Conservation (phyloP, 169 alveolate genomes). For the Plasmodium coatneyi region DNA sequence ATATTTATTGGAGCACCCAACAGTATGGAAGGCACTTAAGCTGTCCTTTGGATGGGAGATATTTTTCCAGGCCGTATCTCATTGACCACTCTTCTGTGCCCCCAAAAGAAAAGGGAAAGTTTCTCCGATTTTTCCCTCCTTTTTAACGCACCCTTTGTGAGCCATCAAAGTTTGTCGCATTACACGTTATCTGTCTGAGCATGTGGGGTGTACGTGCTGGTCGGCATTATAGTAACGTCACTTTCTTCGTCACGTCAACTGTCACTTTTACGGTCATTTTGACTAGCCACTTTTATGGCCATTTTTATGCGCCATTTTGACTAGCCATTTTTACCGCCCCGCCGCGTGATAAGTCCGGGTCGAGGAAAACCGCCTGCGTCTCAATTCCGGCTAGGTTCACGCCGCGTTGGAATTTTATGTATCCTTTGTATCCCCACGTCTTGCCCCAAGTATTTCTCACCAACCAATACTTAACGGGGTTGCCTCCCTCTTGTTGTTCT, state of each 20-base stretch:
- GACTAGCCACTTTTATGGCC: not conserved
- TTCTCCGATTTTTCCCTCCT: not conserved
- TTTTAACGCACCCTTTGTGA: not conserved
- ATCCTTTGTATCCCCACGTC: constrained; percentile 87
- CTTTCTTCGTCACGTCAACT: not conserved
- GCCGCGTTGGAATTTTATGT: constrained; percentile 85
- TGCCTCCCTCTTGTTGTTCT: constrained; percentile 34
- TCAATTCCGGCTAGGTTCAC: constrained; percentile 88
- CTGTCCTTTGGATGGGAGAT: not conserved
- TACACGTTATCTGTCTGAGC: not conserved
- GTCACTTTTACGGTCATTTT: too few species aligned
- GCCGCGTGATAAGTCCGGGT: constrained; percentile 89
- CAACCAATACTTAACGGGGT: constrained; percentile 86
- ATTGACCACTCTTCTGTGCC: not conserved
- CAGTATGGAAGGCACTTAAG: not conserved
- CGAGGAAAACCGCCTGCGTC: constrained; percentile 90
- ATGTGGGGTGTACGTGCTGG: not conserved
- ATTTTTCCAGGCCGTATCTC: not conserved
- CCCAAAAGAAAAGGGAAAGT: not conserved
- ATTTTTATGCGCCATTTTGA: too few species aligned
- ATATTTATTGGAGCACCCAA: not conserved
- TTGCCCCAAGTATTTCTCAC: constrained; percentile 89
- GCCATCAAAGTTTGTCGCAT: not conserved
- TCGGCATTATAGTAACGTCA: not conserved
- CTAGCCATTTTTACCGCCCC: not conserved